phyloP scores from a whole-genome alignment of 495 filamentous ascomycete species.

The Parathielavia appendiculata region DNA sequence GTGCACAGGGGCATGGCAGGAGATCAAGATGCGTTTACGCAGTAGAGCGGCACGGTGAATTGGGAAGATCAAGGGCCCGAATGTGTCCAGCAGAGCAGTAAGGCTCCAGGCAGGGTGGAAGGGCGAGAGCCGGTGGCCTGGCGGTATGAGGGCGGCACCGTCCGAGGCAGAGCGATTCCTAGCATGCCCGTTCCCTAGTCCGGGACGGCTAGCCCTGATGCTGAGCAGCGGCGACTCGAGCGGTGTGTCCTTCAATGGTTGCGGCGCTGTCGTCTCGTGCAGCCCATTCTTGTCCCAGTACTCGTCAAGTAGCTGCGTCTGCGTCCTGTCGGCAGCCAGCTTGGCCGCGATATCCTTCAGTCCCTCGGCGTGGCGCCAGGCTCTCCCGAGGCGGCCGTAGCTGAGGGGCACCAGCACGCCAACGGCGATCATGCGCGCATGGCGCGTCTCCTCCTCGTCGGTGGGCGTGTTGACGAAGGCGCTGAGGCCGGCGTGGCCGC shows the following conservation, averaged over 20 bases:
- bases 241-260: conserved; percentile 51
- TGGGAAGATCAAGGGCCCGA: conserved; percentile 87
- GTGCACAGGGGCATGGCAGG: conserved; percentile 78
- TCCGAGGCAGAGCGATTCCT: conserved; percentile 58
- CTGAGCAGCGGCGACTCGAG: conserved; percentile 46
- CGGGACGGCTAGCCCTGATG: conserved; percentile 29
- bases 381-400: conserved; percentile 79
- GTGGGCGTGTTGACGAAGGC: conserved; percentile 85
- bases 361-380: conserved; percentile 78
- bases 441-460: conserved; percentile 65
- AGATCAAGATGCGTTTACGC: conserved; percentile 81
- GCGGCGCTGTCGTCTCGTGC: conserved; percentile 42
- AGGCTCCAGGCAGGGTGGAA: conserved; percentile 85
- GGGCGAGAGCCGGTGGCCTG: conserved; percentile 65
- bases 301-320: conserved; percentile 60
- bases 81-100: conserved; percentile 65
- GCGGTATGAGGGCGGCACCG: conserved; percentile 55
- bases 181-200: conserved; percentile 38
- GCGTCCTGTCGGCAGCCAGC: conserved; percentile 49
- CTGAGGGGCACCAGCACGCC: conserved; percentile 82
- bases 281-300: conserved; percentile 71
- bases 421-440: conserved; percentile 89
- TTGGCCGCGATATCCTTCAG: conserved; percentile 66
- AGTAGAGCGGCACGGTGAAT: conserved; percentile 83
- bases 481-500: conserved; percentile 78